Percentiles rank a stretch among this genome's conserved stretches.
phyloP scores from a whole-genome alignment of 2,329 filamentous ascomycete species.

The Plectosphaerella plurivora region DNA sequence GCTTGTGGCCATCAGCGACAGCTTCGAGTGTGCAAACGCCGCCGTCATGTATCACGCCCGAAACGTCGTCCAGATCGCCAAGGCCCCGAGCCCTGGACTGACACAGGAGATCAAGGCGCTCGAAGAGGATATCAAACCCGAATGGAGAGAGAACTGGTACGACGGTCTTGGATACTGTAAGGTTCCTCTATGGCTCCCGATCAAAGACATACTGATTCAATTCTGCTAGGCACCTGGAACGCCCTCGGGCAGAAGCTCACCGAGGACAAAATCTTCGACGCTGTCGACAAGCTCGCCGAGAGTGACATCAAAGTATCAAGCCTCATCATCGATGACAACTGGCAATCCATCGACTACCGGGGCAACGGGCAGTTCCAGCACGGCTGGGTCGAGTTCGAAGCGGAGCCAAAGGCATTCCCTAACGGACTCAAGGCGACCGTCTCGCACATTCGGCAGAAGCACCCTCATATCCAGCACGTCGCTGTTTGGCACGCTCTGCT shows the following conservation, averaged over 20 bases:
- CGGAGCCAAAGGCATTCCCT: constrained; percentile 74
- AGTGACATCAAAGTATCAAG: constrained; percentile 75
- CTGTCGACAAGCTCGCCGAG: constrained; percentile 66
- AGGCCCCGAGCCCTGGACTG: constrained; percentile 35
- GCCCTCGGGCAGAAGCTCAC: constrained; percentile 79
- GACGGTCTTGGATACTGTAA: constrained; percentile 87
- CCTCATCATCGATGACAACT: constrained; percentile 95
- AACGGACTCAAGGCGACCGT: constrained; percentile 71
- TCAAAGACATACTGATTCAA: background rate
- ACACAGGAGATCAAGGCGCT: constrained; percentile 41
- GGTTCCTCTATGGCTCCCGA: constrained; percentile 11
- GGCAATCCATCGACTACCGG: constrained; percentile 68
- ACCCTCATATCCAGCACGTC: constrained; percentile 74
- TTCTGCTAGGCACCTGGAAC: constrained; percentile 74
- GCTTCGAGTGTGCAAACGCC: constrained; percentile 71
- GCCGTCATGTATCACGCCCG: constrained; percentile 87
- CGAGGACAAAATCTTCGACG: constrained; percentile 72
- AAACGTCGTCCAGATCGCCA: constrained; percentile 48
- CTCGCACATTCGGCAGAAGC: constrained; percentile 60
- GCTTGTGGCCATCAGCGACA: constrained; percentile 65
- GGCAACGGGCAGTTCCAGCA: constrained; percentile 50
- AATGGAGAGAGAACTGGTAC: constrained; percentile 85
- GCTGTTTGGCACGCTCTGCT: constrained; percentile 91
- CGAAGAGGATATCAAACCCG: constrained; percentile 43
- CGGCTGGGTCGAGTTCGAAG: constrained; percentile 82